Conservation (phyloP, 306 rosid genomes). For the Mimosa bimucronata region DNA sequence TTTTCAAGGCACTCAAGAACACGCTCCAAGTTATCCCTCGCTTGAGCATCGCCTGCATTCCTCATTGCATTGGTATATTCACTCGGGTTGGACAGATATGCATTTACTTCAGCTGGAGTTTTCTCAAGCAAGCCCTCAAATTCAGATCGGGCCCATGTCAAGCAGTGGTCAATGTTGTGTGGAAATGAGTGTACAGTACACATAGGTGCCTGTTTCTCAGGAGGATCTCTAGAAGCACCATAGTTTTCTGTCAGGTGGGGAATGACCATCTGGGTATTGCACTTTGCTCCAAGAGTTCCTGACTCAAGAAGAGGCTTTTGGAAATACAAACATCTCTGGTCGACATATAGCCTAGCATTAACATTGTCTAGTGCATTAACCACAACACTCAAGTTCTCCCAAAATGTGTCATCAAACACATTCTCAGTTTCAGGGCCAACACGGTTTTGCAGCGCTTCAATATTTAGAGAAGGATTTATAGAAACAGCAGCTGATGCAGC, state of each 20-base stretch:
- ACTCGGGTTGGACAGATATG: constrained; percentile 78
- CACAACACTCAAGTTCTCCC: constrained; percentile 79
- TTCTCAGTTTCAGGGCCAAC: constrained; percentile 85
- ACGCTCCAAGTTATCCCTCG: constrained; percentile 94
- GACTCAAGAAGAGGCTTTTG: constrained; percentile 99
- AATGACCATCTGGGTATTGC: constrained; percentile 99
- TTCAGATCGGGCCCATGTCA: constrained; percentile 99
- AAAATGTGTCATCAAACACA: constrained; percentile 72
- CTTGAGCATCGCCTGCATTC: constrained; percentile 97
- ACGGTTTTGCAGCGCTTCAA: constrained; percentile 81
- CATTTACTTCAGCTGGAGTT: constrained; percentile 93
- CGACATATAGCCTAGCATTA: constrained; percentile 91
- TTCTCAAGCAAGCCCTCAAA: constrained; percentile 98
- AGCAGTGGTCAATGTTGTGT: constrained; percentile 95
- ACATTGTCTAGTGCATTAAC: constrained; percentile 95
- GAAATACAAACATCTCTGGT: constrained; percentile 94
- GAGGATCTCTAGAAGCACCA: constrained; percentile 99
- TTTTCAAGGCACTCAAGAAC: constrained; percentile 87
- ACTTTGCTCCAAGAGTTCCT: constrained; percentile 96
- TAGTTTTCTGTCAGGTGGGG: constrained; percentile 96
- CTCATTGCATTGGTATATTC: constrained; percentile 70
- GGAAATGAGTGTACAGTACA: constrained; percentile 99
- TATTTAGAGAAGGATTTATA: constrained; percentile 61
- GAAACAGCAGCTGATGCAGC: constrained; percentile 85
- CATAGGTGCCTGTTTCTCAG: constrained; percentile 99